Conservation (phyloP, 2,329 filamentous ascomycete species). For the Xylariaceae sp. region DNA sequence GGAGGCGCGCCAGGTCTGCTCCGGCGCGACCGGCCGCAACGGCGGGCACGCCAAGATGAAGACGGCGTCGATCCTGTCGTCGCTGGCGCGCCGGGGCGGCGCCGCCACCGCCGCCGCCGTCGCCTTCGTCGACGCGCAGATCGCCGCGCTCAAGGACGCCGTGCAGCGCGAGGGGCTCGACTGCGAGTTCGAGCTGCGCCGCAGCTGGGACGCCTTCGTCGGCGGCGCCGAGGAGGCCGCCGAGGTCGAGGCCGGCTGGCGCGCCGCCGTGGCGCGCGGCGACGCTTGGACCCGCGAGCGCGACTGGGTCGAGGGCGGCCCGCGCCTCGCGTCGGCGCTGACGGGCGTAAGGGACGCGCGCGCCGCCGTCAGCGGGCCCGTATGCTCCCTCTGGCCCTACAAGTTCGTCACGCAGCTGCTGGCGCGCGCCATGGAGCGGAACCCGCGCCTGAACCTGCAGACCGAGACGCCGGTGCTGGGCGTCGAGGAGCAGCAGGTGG, state of each 20-base stretch:
- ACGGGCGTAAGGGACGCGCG: slow-evolving; percentile 5
- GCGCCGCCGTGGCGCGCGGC: background rate
- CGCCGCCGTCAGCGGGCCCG: slow-evolving; percentile 7
- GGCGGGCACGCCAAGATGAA: slow-evolving; percentile 11
- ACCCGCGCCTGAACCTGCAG: slow-evolving; percentile 12
- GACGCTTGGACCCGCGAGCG: slow-evolving; percentile 5
- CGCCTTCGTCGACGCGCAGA: slow-evolving; percentile 4
- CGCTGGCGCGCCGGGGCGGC: background rate
- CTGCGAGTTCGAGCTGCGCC: slow-evolving; percentile 13
- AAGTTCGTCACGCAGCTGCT: slow-evolving; percentile 23
- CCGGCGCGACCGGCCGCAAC: slow-evolving; percentile 11
- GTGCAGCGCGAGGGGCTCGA: slow-evolving; percentile 10
- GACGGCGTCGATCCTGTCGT: slow-evolving; percentile 3
- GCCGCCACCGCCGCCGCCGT: slow-evolving; percentile 2
- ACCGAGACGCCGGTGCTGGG: slow-evolving; percentile 12
- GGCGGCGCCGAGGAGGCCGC: slow-evolving; percentile 2
- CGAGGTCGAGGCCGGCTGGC: background rate
- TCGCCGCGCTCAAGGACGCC: slow-evolving; percentile 7
- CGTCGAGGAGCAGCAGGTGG: slow-evolving; percentile 3
- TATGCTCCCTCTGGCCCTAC: slow-evolving; percentile 11
- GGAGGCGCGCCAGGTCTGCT: slow-evolving; percentile 10
- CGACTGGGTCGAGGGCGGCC: slow-evolving; percentile 3
- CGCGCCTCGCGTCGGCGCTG: slow-evolving; percentile 4
- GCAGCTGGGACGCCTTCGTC: slow-evolving; percentile 9
- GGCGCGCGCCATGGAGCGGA: slow-evolving; percentile 10